Evolutionary conservation across 2,329 filamentous ascomycete species (phyloP).

Genomic region (Esteya vermicola): DNA sequence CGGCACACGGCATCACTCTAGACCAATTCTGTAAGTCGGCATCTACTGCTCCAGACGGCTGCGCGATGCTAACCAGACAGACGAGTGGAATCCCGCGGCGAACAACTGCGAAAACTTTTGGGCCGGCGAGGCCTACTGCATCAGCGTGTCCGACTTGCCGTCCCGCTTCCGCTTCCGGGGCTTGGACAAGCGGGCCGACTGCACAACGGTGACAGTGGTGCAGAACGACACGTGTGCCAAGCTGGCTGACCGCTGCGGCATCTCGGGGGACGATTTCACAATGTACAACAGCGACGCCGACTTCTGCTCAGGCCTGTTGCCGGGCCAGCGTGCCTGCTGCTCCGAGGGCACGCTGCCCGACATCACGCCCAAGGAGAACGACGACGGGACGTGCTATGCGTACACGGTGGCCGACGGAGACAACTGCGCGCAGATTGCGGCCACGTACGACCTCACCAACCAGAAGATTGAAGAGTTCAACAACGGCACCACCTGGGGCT

Average conservation of each 20-base stretch:
- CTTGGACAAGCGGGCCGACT: constrained; percentile 6
- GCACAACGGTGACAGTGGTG: constrained; percentile 4
- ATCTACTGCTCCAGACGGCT: no score
- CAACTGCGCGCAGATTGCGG: constrained; percentile 17
- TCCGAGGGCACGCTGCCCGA: constrained; percentile 20
- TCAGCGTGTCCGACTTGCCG: no score
- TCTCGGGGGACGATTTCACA: constrained; percentile 9
- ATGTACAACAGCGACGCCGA: constrained; percentile 13
- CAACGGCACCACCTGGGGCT: constrained; percentile 24
- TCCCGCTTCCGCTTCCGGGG: no score
- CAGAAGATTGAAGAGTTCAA: constrained; percentile 13
- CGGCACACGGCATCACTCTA: no score
- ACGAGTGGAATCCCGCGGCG: no score
- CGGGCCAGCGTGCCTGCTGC: constrained; percentile 23
- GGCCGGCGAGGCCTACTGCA: no score
- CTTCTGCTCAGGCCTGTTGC: constrained; percentile 19
- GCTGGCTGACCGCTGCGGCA: constrained; percentile 7
- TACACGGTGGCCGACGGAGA: constrained; percentile 19
- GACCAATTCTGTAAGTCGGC: no score
- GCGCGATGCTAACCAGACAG: no score
- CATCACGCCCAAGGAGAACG: constrained; percentile 17
- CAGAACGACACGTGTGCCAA: constrained; percentile 4
- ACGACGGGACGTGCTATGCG: constrained; percentile 21
- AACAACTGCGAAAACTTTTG: no score
- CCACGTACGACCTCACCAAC: constrained; percentile 2